These are phyloP conservation scores for Phytophthora cactorum DNA, from an alignment of 352 stramenopile genomes.

Conservation along the genomic window DNA sequence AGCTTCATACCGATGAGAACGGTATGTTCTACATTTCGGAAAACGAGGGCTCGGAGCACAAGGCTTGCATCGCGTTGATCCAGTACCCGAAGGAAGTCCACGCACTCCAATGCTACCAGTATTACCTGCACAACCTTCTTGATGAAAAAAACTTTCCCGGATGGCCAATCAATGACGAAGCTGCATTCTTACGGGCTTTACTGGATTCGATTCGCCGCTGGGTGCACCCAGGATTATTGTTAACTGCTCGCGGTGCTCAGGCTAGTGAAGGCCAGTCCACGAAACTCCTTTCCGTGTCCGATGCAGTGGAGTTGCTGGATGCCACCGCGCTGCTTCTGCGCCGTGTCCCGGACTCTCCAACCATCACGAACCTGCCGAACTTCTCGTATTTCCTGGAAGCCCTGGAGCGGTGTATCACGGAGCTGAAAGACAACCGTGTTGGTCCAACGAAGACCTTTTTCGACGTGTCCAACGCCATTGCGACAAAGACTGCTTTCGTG, in stretches of 20 bases:
- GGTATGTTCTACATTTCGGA: conserved; percentile 82
- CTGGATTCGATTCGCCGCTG: conserved; percentile 82
- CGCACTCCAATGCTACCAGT: conserved; percentile 87
- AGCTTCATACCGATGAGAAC: conserved; percentile 61
- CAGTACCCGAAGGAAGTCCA: conserved; percentile 87
- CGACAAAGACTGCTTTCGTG: conserved; percentile 68
- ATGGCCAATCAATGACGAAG: conserved; percentile 89
- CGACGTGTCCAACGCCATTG: conserved; percentile 62
- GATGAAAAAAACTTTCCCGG: conserved; percentile 87
- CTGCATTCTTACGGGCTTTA: conserved; percentile 72
- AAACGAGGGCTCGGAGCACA: conserved; percentile 73
- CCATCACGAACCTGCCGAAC: conserved; percentile 69
- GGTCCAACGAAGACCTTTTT: conserved; percentile 44
- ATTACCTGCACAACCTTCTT: conserved; percentile 88
- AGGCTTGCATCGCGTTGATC: conserved; percentile 80
- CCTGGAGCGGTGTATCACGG: conserved; percentile 81
- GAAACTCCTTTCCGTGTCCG: conserved; percentile 71
- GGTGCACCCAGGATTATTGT: conserved; percentile 67
- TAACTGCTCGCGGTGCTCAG: conserved; percentile 48
- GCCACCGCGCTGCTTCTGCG: conserved; percentile 71
- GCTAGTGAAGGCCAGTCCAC: conserved; percentile 52
- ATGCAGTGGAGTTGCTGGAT: conserved; percentile 79
- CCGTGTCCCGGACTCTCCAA: conserved; percentile 72
- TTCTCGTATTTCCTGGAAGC: conserved; percentile 77
- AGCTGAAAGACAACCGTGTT: conserved; percentile 64